phyloP scores from a whole-genome alignment of 768 basidiomycete genomes.

The Russula emetica region DNA sequence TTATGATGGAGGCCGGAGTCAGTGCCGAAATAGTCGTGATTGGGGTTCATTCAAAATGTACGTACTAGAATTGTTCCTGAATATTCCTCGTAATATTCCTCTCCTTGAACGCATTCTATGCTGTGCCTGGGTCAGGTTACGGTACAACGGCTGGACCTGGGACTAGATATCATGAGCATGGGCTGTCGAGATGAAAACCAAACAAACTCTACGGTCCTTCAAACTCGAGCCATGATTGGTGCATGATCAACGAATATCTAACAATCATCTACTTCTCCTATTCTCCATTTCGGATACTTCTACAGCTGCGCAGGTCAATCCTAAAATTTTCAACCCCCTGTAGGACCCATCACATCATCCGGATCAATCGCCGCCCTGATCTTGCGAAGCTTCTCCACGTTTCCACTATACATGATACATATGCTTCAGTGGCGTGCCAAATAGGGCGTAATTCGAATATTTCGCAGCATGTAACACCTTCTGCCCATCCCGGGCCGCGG shows the following conservation, averaged over 20 bases:
- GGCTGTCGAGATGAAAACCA: too few species aligned
- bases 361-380: conserved; percentile 26
- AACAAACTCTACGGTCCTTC: neutral
- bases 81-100: too few species aligned
- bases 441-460: conserved; percentile 28
- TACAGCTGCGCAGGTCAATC: neutral
- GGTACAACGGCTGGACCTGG: too few species aligned
- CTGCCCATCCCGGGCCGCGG: conserved; percentile 29
- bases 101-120: too few species aligned
- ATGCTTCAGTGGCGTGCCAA: conserved; percentile 16
- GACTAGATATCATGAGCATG: too few species aligned
- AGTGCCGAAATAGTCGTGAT: too few species aligned
- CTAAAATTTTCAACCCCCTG: conserved; percentile 28
- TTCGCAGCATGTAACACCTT: conserved; percentile 12
- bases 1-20: too few species aligned
- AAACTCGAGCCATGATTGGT: neutral
- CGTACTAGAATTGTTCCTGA: too few species aligned
- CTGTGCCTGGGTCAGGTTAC: too few species aligned
- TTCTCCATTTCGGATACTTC: neutral
- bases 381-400: conserved; percentile 18
- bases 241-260: too few species aligned
- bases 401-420: conserved; percentile 28
- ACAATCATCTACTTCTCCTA: too few species aligned
- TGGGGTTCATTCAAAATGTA: too few species aligned
- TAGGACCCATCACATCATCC: conserved; percentile 28